Base-by-base conservation (phyloP, 202 grass and related monocot species). In the Panicum hallii region DNA sequence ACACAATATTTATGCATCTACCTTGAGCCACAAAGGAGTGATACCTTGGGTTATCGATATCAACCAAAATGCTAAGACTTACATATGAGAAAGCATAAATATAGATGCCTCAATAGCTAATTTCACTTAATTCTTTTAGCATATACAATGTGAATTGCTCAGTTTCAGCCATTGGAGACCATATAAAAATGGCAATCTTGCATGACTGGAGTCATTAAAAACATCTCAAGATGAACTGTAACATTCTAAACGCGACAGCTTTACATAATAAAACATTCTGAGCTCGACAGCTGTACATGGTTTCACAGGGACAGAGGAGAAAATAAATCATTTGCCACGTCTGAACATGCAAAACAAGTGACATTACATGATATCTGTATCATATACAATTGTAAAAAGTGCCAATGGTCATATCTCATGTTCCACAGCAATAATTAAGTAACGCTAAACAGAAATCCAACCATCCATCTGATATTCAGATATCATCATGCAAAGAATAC, bases 281-380 rank as follows among this genome's bases (percentile, higher is more conserved):
- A 38, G 36, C 36, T 38, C 9, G 28, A 67, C 61, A 40, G 6
- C 8, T 63, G 5, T 20, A 40, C 44, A 66, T 19, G 50, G 17
- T 23, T 74, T 20, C 11, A 64, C 60, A 65, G 38, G 46, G 56
- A 41, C 9, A 62, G 44, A 40, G 4, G 22, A 74, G 4, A 23
- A 52, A 54, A 74, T 73, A 52, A 41, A 52, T 38, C 28, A 41
- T 52, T 36, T 79, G 17, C 60, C 6, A 65, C n/a, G 9, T 55
- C n/a, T 28, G n/a, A 42, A 55, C 48, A 6, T 68, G 34, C 38
- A 54, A 79, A 80, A 38, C 13, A 66, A 80, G 47, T 80, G 46
- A 11, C 17, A 50, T 36, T 65, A 14, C 10, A 14, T 20, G n/a
- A 22, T 20, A 66, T 13, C 19, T 20, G 20, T 38, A 42, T 14